Evolutionary conservation across 768 basidiomycete species (phyloP).

Genomic region (Asterophora lycoperdoides): DNA sequence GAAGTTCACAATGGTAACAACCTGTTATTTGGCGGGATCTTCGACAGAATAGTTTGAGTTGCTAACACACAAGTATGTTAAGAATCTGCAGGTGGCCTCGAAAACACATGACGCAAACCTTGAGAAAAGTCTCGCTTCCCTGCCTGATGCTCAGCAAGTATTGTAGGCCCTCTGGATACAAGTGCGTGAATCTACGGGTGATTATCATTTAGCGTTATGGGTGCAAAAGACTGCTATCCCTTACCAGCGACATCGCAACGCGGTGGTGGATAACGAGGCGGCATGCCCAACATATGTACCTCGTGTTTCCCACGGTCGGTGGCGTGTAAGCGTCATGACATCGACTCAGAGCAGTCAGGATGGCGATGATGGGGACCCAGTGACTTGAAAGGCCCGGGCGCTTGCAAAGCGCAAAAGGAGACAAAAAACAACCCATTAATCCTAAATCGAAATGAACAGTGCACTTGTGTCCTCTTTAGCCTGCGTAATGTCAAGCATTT

Average conservation of each 20-base stretch:
- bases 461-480: too few relatives aligned
- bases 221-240: background rate
- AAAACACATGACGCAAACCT: slow-evolving; percentile 43
- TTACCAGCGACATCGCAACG: slow-evolving; percentile 30
- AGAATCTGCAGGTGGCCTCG: background rate
- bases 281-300: background rate
- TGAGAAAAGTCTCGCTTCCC: slow-evolving; percentile 86
- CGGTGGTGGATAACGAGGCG: background rate
- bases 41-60: slow-evolving; percentile 83
- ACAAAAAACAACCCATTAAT: too few relatives aligned
- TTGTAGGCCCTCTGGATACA: slow-evolving; percentile 69
- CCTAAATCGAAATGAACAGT: too few relatives aligned
- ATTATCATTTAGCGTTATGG: background rate
- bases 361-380: too few relatives aligned
- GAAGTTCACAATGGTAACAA: slow-evolving; percentile 27
- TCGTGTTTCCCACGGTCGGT: background rate
- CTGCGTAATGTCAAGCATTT: too few relatives aligned
- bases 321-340: too few relatives aligned
- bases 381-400: too few relatives aligned
- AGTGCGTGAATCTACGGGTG: slow-evolving; percentile 70
- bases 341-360: too few relatives aligned
- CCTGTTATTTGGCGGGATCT: slow-evolving; percentile 90
- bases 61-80: slow-evolving; percentile 41
- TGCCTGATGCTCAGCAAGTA: slow-evolving; percentile 84
- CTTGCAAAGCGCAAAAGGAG: too few relatives aligned